These are phyloP conservation scores for Debaryomyces nepalensis DNA, from an alignment of 1,139 yeast species.

Conservation along the genomic window DNA sequence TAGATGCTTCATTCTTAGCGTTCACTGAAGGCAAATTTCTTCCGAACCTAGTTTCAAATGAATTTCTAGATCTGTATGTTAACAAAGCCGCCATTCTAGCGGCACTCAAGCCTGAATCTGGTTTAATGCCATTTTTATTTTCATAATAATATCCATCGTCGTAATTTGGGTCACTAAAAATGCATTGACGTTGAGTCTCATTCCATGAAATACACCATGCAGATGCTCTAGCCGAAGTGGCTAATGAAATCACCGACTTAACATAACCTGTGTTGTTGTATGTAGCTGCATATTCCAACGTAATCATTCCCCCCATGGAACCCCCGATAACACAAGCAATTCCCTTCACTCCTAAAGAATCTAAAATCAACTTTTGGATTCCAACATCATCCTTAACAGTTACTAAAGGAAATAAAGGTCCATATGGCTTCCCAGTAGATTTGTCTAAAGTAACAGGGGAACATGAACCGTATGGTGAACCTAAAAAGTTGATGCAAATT, in stretches of 20 bases:
- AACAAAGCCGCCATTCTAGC: conserved; percentile 96
- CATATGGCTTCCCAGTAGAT: conserved; percentile 74
- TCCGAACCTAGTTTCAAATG: conserved; percentile 90
- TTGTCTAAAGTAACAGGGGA: conserved; percentile 84
- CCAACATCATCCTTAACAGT: conserved; percentile 90
- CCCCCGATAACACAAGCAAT: conserved; percentile 93
- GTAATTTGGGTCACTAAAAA: conserved; percentile 92
- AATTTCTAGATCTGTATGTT: conserved; percentile 89
- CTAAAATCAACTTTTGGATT: conserved; percentile 76
- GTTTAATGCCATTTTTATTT: conserved; percentile 64
- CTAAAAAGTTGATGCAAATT: conserved; percentile 85
- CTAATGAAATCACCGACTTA: conserved; percentile 75
- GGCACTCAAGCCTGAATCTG: conserved; percentile 85
- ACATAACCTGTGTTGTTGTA: conserved; percentile 76
- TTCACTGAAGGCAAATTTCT: conserved; percentile 59
- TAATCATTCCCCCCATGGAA: conserved; percentile 99
- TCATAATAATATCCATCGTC: conserved; percentile 83
- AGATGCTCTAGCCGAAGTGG: conserved; percentile 91
- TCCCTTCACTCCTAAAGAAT: conserved; percentile 72
- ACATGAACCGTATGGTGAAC: conserved; percentile 96
- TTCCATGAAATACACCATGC: conserved; percentile 99
- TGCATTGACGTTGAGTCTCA: conserved; percentile 95
- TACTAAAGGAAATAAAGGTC: conserved; percentile 93
- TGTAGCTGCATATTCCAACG: conserved; percentile 76
- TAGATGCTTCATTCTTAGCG: conserved; percentile 19